phyloP scores from a whole-genome alignment of 148 eudicot species.

The Persicaria tinctoria region DNA sequence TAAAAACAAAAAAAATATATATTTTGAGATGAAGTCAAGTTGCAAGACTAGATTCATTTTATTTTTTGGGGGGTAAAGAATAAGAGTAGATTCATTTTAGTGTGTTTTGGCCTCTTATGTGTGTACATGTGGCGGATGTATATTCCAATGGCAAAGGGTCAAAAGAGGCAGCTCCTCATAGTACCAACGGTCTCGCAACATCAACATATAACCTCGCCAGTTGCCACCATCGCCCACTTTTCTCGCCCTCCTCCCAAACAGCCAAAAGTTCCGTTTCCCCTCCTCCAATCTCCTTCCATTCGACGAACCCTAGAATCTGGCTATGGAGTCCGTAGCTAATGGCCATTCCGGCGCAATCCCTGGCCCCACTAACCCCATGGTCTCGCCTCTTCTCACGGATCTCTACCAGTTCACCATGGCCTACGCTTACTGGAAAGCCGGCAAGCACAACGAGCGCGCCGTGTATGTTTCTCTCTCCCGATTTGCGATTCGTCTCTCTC shows the following conservation, averaged over 20 bases:
- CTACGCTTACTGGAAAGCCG: conserved; percentile 96
- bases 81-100: too few relatives aligned
- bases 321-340: conserved; percentile 46
- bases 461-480: conserved; percentile 42
- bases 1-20: too few relatives aligned
- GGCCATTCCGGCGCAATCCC: conserved; percentile 19
- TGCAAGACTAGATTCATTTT: too few relatives aligned
- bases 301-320: conserved; percentile 33
- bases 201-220: not conserved
- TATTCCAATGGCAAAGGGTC: not conserved
- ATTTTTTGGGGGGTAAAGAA: too few relatives aligned
- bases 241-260: not conserved
- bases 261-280: not conserved
- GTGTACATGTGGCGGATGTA: too few relatives aligned
- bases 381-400: conserved; percentile 82
- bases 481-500: not conserved
- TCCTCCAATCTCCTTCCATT: not conserved
- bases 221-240: not conserved
- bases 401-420: conserved; percentile 95
- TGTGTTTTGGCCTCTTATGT: too few relatives aligned
- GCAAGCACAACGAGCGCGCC: conserved; percentile 76
- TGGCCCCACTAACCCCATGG: conserved; percentile 89
- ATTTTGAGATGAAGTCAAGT: too few relatives aligned
- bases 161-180: conserved; percentile 4
- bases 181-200: conserved; percentile 5